Percentiles rank a stretch among this genome's conserved stretches.
phyloP scores from a whole-genome alignment of 352 stramenopile species.

The Pythium monospermum region DNA sequence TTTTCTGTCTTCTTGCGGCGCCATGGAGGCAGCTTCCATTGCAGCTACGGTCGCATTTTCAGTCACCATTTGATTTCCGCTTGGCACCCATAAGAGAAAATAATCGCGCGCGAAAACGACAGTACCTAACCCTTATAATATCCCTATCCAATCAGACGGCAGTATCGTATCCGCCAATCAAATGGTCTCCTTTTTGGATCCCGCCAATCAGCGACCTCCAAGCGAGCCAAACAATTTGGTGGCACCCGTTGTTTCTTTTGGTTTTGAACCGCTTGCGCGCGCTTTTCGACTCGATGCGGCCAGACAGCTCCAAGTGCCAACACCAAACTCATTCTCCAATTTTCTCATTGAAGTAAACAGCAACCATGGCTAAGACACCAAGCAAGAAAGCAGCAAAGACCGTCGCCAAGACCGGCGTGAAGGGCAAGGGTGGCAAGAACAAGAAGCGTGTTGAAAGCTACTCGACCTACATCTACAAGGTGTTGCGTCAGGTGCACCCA shows the following conservation, averaged over 20 bases:
- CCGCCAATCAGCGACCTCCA: slow-evolving; percentile 18
- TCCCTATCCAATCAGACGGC: slow-evolving; percentile 10
- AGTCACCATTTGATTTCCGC: no score
- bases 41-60: no score
- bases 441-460: slow-evolving; percentile 89
- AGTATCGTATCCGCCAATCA: slow-evolving; percentile 20
- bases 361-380: slow-evolving; percentile 93
- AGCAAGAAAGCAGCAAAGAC: slow-evolving; percentile 91
- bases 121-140: slow-evolving; percentile 16
- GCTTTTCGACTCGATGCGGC: not conserved
- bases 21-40: not conserved
- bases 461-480: slow-evolving; percentile 92
- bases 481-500: slow-evolving; percentile 93
- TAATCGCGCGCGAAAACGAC: slow-evolving; percentile 15
- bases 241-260: slow-evolving; percentile 2
- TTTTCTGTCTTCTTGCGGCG: not conserved
- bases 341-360: slow-evolving; percentile 21
- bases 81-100: no score
- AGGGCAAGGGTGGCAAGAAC: slow-evolving; percentile 72
- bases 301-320: no score
- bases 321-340: slow-evolving; percentile 28
- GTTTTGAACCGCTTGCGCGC: not conserved
- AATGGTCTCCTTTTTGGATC: slow-evolving; percentile 9
- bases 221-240: slow-evolving; percentile 7
- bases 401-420: slow-evolving; percentile 53